A percentile compares a stretch with the other conserved stretches of the same genome.
Conservation (phyloP, 1,284 basidiomycete genomes). For the Malassezia sympodialis region DNA sequence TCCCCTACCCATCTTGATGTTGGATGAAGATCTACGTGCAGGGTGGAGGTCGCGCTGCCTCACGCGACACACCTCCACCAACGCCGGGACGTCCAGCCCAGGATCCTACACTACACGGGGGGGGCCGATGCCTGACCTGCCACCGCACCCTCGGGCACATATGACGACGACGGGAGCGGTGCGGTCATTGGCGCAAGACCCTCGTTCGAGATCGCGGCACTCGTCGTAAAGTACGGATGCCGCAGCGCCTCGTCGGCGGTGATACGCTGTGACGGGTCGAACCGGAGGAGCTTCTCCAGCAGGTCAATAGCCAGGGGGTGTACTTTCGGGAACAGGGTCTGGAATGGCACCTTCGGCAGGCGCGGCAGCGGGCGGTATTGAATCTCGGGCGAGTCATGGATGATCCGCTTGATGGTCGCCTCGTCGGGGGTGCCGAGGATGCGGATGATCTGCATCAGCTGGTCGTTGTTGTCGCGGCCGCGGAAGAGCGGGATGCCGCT, state of each 20-base stretch:
- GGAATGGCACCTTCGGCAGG: constrained; percentile 80
- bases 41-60: neutral
- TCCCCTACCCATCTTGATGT: neutral
- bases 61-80: neutral
- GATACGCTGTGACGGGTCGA: constrained; percentile 85
- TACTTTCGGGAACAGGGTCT: constrained; percentile 81
- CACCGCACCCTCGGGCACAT: neutral
- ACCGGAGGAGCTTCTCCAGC: constrained; percentile 87
- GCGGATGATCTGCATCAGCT: constrained; percentile 92
- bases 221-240: constrained; percentile 75
- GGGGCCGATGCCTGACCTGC: neutral
- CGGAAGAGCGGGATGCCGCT: constrained; percentile 93
- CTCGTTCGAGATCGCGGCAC: constrained; percentile 24
- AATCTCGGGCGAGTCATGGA: constrained; percentile 89
- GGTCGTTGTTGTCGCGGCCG: constrained; percentile 94
- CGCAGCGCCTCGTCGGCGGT: constrained; percentile 82
- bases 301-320: constrained; percentile 85
- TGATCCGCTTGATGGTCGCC: constrained; percentile 74
- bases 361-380: constrained; percentile 76
- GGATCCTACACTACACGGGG: neutral
- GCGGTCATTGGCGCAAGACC: neutral
- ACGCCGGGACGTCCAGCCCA: too few relatives aligned
- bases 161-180: neutral
- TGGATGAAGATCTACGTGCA: neutral
- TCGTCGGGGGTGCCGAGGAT: constrained; percentile 94